Evolutionary conservation across 106 monocot species (phyloP), one percentile per base, ranked within the genome.

Genomic region (Apostasia ramifera): DNA sequence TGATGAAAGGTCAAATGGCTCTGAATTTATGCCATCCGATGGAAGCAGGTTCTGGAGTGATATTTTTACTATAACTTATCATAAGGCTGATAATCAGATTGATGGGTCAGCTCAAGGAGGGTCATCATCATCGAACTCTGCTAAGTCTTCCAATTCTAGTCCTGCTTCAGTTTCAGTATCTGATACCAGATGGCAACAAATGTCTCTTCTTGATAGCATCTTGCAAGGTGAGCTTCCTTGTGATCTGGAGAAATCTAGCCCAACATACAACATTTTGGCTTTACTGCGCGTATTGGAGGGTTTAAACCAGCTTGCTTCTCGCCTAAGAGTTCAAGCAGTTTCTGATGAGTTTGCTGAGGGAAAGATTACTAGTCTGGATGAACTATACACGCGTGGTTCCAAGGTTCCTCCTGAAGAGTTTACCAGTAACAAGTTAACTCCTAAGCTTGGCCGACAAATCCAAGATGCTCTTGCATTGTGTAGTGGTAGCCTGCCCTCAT

Each of bases 401-500:
- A 85, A 64, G 57, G 90, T 98, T 58, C 83, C 79, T 71, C 57
- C 70, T 1, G 85, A 87, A 64, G 90, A 90, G 67, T 98, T 93
- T 77, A 73, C 85, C 6, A 98, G 85, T 68, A 83, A 70, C 71
- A 98, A 98, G 66, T 73, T 98, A 72, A 93, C 92, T n/a, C 98
- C 98, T 6, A 98, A 98, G 66, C 81, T 98, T 47, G 77, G 87
- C 37, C 71, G 98, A 47, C 98, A 98, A 83, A 87, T 98, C 55
- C 98, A 93, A 76, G 98, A 98, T 78, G 87, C 84, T 73, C 78
- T 98, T 65, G 98, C 98, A 72, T 79, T 98, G 60, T 98, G 92
- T 70, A 98, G 98, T 63, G 98, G 98, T 47, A 93, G 98, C 83
- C 78, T 98, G 40, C 98, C 98, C 14, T 85, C 93, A 49, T 98